Evolutionary conservation across 2,329 filamentous ascomycete species (phyloP), one percentile per base, ranked within the genome.

Genomic region (Sporothrix brunneoviolacea): DNA sequence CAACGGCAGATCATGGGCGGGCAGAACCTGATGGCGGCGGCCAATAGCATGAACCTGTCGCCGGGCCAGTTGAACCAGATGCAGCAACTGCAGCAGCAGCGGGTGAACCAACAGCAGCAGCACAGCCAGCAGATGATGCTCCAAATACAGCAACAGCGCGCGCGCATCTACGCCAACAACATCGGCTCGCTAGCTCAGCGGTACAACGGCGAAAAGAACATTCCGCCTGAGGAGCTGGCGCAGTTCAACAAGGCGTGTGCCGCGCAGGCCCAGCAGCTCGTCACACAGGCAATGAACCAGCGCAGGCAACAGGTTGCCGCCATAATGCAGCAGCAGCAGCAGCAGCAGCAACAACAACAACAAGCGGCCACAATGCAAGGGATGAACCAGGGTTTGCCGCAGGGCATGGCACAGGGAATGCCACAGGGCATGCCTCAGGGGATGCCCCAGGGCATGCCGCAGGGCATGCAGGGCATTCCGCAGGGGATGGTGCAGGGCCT

Each of bases 151-250:
- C 56, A 60, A 44, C 57, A 62, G 48, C 61, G 45, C 8, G 16
- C 35, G 10, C 37, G 55, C 8, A 51, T 77, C 0, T 78, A 71
- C 41, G 53, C 62, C 10, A 66, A 65, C 45, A 62, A 71, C 48
- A 55, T 79, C 8, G 57, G 51, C 0, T 44, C 50, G 1, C 53
- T 71, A 3, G 61, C 63, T 0, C 57, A 58, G 2, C 69, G 68
- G 16, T 74, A 65, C 49, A 72, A 72, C 10, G 68, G 69, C 0
- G 50, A 61, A 4, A 68, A 72, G 19, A 68, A 70, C 27, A 71
- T 80, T 4, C 76, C 77, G 0, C 64, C 58, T 0, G 75, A 79
- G 0, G 47, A 67, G 2, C 51, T 73, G 24, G 68, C 74, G 0
- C 68, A 66, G 28, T 70, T 78, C 24, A 77, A 74, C 60, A 59